Conservation (phyloP, 768 basidiomycete species). For the Serendipita sp. region DNA sequence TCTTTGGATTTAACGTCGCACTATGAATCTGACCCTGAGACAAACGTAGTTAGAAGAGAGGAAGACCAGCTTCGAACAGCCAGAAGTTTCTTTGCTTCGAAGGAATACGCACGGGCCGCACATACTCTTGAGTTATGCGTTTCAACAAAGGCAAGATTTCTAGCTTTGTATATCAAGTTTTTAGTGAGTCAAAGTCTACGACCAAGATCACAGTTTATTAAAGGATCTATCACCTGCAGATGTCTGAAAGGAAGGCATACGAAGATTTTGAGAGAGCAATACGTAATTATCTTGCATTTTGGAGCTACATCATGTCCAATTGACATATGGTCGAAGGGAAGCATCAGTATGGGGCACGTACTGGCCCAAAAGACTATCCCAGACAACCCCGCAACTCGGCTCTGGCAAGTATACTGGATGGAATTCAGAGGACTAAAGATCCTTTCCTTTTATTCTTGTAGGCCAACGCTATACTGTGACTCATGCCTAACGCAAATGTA, state of each 20-base stretch:
- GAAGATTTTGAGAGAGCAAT: conserved; percentile 75
- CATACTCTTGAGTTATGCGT: conserved; percentile 46
- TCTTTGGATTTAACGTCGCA: conserved; percentile 16
- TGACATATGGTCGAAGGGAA: not conserved
- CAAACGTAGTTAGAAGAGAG: conserved; percentile 23
- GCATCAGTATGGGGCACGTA: not conserved
- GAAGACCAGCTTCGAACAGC: conserved; percentile 60
- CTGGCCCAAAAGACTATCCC: conserved; percentile 4
- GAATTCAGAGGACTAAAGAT: conserved; percentile 43
- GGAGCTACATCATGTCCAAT: not conserved
- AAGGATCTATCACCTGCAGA: conserved; percentile 27
- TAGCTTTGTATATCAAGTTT: conserved; percentile 66
- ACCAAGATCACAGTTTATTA: conserved; percentile 5
- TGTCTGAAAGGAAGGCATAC: conserved; percentile 65
- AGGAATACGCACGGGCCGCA: conserved; percentile 61
- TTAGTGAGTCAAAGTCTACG: conserved; percentile 40
- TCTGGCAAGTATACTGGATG: conserved; percentile 28
- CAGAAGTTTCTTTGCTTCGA: conserved; percentile 52
- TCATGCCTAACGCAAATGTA: conserved; percentile 19
- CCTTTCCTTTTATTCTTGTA: conserved; percentile 79
- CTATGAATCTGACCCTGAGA: not conserved
- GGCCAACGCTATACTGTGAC: conserved; percentile 15
- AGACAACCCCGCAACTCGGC: conserved; percentile 5
- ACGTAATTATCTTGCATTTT: conserved; percentile 28
- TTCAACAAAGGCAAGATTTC: conserved; percentile 58